Evolutionary conservation across 257 asterid species (phyloP), one percentile per base, ranked within the genome.

Genomic region (Capsicum pubescens): DNA sequence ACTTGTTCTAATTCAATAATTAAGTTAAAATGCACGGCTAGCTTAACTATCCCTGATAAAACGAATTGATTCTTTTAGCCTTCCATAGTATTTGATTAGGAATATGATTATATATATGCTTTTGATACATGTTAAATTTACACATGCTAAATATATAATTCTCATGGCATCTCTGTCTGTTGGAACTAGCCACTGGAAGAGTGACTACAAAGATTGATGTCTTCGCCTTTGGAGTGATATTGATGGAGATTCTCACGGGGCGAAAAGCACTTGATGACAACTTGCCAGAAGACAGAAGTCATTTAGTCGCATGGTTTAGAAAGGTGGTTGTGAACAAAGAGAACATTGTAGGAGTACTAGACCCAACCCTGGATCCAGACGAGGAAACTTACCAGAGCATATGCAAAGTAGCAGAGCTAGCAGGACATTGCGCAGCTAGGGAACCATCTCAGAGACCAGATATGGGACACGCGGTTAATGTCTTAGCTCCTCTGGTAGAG

Each of bases 171-270:
- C 14, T 70, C 77, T 84, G 44, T 69, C 13, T 84, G 52, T 50
- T 67, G 5, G 46, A 76, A 82, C 88, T 96, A 94, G 98, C 94
- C 17, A 93, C 98, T 0, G 99, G 99, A 77, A 90, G 93, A 86
- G 99, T 96, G 80, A 96, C 98, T 50, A 89, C 94, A 12, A 93
- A 92, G 87, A 93, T 91, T 4, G 99, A 96, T 55, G 98, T 96
- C 26, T 96, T 85, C 26, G 96, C 98, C 77, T 96, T 89, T 15
- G 98, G 99, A 7, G 99, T 94, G 76, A 86, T 96, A 80, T 85
- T 96, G 87, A 94, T 94, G 99, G 99, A 96, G 88, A 82, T 94
- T 14, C 85, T 94, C 54, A 93, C 97, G 0, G 95, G 98, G 10
- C 81, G 93, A 83, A 94, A 90, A 83, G 95, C 98, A 42, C 71